These are phyloP conservation scores for Penicillium crystallinum DNA, from an alignment of 495 filamentous ascomycete species.

Conservation along the genomic window DNA sequence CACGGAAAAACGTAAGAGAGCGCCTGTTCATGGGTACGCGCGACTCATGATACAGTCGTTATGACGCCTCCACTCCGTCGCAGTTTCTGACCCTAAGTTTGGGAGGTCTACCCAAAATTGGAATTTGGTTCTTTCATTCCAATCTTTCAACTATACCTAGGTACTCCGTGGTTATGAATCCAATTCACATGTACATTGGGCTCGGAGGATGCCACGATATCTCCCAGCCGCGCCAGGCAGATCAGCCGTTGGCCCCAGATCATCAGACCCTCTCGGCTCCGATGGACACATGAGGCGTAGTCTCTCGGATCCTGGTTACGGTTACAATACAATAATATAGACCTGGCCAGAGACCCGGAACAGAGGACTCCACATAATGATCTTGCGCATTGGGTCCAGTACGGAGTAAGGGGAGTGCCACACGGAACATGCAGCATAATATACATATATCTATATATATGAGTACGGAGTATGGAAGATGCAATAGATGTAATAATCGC, in stretches of 20 bases:
- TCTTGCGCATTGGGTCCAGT: background rate
- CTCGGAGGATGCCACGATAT: constrained; percentile 1
- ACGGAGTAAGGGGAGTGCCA: constrained; percentile 1
- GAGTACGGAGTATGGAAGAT: constrained; percentile 1
- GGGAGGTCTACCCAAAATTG: background rate
- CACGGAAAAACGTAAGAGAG: background rate
- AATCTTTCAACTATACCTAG: background rate
- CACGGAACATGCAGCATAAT: background rate
- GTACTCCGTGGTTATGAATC: no score
- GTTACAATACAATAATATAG: background rate
- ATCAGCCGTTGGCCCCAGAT: background rate
- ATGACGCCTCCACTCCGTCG: constrained; percentile 8
- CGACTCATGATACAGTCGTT: constrained; percentile 12
- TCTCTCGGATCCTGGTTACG: background rate
- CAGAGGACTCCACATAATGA: background rate
- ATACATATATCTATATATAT: no score
- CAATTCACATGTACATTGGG: background rate
- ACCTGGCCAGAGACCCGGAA: background rate
- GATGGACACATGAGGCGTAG: background rate
- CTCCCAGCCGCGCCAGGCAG: background rate
- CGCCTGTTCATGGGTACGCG: constrained; percentile 2
- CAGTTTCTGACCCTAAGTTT: constrained; percentile 1
- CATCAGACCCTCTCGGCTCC: constrained; percentile 4
- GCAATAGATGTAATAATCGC: background rate
- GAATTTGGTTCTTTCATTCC: background rate